Evolutionary conservation across 2,329 filamentous ascomycete species (phyloP).

Genomic region (Pseudogymnoascus sp.): DNA sequence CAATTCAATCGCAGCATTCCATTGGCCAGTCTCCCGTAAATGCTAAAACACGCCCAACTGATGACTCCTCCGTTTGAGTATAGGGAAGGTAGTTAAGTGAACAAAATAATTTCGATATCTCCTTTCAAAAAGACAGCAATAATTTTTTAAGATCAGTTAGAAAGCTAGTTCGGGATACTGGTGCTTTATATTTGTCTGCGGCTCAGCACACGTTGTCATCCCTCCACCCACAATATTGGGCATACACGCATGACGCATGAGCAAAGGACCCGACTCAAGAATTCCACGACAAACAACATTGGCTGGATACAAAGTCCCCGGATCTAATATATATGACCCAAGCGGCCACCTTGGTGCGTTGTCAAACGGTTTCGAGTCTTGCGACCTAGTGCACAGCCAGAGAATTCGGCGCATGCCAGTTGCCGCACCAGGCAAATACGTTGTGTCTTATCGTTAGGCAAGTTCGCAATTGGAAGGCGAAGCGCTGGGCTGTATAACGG

Average conservation of each 20-base stretch:
- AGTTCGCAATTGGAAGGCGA: conserved; percentile 7
- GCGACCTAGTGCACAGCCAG: neutral
- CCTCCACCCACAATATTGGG: conserved; percentile 1
- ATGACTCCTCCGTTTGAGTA: neutral
- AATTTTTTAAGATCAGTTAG: neutral
- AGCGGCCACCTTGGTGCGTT: neutral
- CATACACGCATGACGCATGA: conserved; percentile 4
- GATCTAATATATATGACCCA: neutral
- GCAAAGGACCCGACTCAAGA: neutral
- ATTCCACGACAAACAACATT: conserved; percentile 2
- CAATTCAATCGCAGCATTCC: conserved; percentile 3
- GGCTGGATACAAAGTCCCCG: neutral
- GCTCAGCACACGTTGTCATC: neutral
- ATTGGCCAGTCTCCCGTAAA: neutral
- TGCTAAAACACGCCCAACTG: neutral
- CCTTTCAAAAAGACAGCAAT: neutral
- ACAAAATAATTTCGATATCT: neutral
- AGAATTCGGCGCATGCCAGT: neutral
- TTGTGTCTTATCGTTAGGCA: neutral
- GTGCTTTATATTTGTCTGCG: neutral
- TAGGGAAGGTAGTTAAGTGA: neutral
- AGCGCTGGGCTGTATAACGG: neutral
- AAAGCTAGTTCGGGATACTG: neutral
- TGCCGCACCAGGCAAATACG: neutral
- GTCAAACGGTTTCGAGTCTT: neutral